A percentile compares a stretch with the other conserved stretches of the same genome.
phyloP scores from a whole-genome alignment of 164 flowering plant species.

The Sextonia rubra region DNA sequence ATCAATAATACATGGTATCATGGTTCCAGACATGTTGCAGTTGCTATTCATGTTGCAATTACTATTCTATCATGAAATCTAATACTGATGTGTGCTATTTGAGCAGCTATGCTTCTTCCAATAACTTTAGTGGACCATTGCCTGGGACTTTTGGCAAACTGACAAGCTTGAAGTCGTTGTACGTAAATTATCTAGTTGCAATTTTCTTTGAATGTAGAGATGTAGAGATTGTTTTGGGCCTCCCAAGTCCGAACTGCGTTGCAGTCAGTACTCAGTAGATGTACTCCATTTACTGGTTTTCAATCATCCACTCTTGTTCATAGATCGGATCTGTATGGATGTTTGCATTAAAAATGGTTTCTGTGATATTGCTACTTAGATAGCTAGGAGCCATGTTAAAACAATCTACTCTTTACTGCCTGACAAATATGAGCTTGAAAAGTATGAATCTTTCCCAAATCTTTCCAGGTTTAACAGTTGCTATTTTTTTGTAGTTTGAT shows the following conservation, averaged over 20 bases:
- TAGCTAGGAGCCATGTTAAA: conserved; percentile 1
- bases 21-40: no score
- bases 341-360: neutral
- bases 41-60: no score
- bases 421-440: no score
- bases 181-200: conserved; percentile 17
- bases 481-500: conserved; percentile 54
- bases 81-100: neutral
- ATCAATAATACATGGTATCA: no score
- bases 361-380: neutral
- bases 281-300: neutral
- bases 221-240: neutral
- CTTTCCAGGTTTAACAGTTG: neutral
- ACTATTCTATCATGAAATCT: neutral
- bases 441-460: neutral
- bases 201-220: neutral
- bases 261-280: neutral
- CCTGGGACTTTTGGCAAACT: conserved; percentile 39
- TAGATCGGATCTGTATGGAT: neutral
- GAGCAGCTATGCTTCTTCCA: conserved; percentile 31
- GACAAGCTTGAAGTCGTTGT: conserved; percentile 47
- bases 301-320: neutral
- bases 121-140: conserved; percentile 47
- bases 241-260: neutral
- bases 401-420: neutral